phyloP scores from a whole-genome alignment of 148 eudicot species.

The Diospyros kaki region DNA sequence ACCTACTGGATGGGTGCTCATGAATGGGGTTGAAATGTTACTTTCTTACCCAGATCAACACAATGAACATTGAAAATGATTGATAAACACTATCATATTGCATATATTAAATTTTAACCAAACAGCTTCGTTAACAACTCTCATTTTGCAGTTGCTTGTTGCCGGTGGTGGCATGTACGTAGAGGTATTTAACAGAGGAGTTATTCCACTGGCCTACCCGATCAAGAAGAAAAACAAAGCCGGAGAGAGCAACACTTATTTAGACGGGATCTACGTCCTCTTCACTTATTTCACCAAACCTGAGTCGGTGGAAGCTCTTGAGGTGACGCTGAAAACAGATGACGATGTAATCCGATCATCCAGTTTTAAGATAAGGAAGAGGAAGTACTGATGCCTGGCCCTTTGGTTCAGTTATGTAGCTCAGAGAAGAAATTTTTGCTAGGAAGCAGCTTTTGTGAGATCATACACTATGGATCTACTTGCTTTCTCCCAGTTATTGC shows the following conservation, averaged over 20 bases:
- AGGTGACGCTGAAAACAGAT: slow-evolving; percentile 41
- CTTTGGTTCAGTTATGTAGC: slow-evolving; percentile 4
- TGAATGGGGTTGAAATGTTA: too few relatives aligned
- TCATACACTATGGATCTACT: neutral
- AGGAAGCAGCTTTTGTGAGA: neutral
- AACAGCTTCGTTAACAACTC: neutral
- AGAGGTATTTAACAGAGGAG: slow-evolving; percentile 88
- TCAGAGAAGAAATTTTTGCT: neutral
- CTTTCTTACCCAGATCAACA: too few relatives aligned
- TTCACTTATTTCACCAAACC: slow-evolving; percentile 95
- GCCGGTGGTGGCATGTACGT: slow-evolving; percentile 84
- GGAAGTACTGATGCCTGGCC: slow-evolving; percentile 37
- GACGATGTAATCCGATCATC: slow-evolving; percentile 75
- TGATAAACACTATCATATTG: too few relatives aligned
- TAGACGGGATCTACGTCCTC: slow-evolving; percentile 87
- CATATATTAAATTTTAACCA: neutral
- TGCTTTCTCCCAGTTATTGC: neutral
- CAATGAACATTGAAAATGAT: too few relatives aligned
- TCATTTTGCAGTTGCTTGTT: slow-evolving; percentile 59
- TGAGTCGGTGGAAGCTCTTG: slow-evolving; percentile 60
- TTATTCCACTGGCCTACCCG: slow-evolving; percentile 78
- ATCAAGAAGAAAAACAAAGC: slow-evolving; percentile 88
- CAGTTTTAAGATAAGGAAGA: slow-evolving; percentile 72
- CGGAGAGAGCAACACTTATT: slow-evolving; percentile 79
- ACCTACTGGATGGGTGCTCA: neutral